Evolutionary conservation across 768 basidiomycete species (phyloP), one percentile per base, ranked within the genome.

Genomic region (Daedaleopsis sinensis): DNA sequence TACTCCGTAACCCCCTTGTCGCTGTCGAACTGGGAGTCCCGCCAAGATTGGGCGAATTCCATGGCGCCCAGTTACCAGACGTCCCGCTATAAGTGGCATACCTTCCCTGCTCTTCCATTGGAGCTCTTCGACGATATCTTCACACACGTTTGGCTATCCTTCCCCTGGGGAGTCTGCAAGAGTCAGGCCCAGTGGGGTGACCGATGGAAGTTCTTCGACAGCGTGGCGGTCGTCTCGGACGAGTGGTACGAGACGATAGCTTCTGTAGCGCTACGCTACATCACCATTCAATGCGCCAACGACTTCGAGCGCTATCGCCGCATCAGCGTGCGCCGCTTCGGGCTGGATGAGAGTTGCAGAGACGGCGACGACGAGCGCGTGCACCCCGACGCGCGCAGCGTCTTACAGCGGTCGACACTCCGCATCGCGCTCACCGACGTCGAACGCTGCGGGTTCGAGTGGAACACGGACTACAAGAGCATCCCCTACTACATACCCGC

Each of bases 401-500:
- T 46, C 36, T 62, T 62, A 24, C 19, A 53, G 37, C 21, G 52
- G 11, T 57, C 61, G 18, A 51, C 57, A 23, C 44, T 62, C 19
- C 56, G 57, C 46, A 43, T 62, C n/a, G 44, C 53, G 32, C 37
- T 62, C 51, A 54, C 61, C 11, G 61, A 58, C 7, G 52, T 43
- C 36, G 43, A 42, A 10, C 46, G 51, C 10, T 53, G 35, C 10
- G 55, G 47, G 6, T 50, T 58, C 27, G 13, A 38, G 42, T 57
- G 52, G 32, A 39, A 37, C 16, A 57, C 55, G 24, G 61, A 62
- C 61, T 62, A 62, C 36, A 44, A 51, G 16, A 43, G 55, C 16
- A 62, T 62, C 5, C 61, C 61, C 18, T 18, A 37, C 51, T 62
- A 62, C 56, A 54, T 62, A 23, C 55, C 61, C 37, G 44, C 46